Evolutionary conservation across 305 asterid genomes (phyloP).

Genomic region (Nicotiana rustica): DNA sequence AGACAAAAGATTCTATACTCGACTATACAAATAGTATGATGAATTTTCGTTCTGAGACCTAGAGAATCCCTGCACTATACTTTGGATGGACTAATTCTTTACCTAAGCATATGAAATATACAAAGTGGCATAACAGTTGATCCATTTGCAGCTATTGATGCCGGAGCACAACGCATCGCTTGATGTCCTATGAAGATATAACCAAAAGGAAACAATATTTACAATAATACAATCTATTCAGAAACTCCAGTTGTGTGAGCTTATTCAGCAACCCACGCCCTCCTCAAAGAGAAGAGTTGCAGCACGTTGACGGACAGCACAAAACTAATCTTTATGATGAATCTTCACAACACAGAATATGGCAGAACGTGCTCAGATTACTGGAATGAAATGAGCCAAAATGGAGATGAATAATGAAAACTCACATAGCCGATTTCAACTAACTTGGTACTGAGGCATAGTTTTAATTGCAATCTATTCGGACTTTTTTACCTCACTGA

Average conservation of each 20-base stretch:
- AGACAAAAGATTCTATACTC: not conserved
- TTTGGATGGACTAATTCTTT: not conserved
- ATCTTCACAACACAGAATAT: not conserved
- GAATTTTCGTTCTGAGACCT: not conserved
- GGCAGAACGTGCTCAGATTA: not conserved
- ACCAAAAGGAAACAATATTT: not conserved
- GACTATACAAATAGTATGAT: not conserved
- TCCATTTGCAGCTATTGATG: not conserved
- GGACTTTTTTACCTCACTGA: conserved; percentile 67
- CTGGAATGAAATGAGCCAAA: not conserved
- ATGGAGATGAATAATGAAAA: not conserved
- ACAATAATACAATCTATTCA: not conserved
- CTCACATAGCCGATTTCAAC: not conserved
- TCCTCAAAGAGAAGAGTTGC: not conserved
- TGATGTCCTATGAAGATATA: no score
- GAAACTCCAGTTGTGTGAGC: not conserved
- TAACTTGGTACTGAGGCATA: not conserved
- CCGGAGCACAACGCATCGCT: no score
- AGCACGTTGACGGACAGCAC: not conserved
- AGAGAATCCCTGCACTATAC: not conserved
- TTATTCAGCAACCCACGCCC: not conserved
- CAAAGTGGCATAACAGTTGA: not conserved
- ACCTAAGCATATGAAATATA: not conserved
- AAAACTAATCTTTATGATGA: not conserved
- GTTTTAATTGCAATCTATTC: not conserved